Evolutionary conservation across 306 rosid species (phyloP).

Genomic region (Cyclanthera cordifolia): DNA sequence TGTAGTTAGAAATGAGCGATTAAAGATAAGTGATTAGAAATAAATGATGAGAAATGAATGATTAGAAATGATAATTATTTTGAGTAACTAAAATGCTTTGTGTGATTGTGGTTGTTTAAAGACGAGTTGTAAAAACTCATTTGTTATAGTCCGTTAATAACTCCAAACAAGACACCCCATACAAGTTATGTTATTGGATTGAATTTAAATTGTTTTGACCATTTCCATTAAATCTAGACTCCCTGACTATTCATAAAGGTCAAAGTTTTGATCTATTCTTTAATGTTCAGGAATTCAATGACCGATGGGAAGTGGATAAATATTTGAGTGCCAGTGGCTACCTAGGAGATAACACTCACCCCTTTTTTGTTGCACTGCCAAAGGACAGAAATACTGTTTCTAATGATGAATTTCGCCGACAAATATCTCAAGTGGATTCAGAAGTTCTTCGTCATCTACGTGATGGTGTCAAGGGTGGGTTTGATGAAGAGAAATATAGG

Average conservation of each 20-base stretch:
- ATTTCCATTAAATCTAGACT: too few species aligned
- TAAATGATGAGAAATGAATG: too few species aligned
- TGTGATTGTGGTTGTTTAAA: too few species aligned
- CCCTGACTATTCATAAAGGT: too few species aligned
- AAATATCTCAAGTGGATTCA: slow-evolving; percentile 69
- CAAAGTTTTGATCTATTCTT: background rate
- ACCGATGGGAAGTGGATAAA: slow-evolving; percentile 95
- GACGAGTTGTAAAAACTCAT: too few species aligned
- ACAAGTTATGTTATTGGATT: too few species aligned
- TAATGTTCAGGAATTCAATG: slow-evolving; percentile 65
- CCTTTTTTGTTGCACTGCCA: slow-evolving; percentile 82
- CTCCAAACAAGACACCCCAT: too few species aligned
- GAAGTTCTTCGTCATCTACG: slow-evolving; percentile 79
- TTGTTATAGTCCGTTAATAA: too few species aligned
- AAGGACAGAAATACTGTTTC: slow-evolving; percentile 67
- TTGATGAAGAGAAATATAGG: slow-evolving; percentile 75
- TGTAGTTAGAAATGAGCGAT: too few species aligned
- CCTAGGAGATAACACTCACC: slow-evolving; percentile 68
- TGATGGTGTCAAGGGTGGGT: slow-evolving; percentile 76
- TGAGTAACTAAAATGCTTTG: too few species aligned
- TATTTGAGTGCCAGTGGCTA: slow-evolving; percentile 94
- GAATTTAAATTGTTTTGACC: background rate
- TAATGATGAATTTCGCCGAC: slow-evolving; percentile 87
- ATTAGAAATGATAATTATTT: too few species aligned
- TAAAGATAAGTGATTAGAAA: too few species aligned